Evolutionary conservation across 257 asterid genomes (phyloP), one percentile per base, ranked within the genome.

Genomic region (Capsicum chinense): DNA sequence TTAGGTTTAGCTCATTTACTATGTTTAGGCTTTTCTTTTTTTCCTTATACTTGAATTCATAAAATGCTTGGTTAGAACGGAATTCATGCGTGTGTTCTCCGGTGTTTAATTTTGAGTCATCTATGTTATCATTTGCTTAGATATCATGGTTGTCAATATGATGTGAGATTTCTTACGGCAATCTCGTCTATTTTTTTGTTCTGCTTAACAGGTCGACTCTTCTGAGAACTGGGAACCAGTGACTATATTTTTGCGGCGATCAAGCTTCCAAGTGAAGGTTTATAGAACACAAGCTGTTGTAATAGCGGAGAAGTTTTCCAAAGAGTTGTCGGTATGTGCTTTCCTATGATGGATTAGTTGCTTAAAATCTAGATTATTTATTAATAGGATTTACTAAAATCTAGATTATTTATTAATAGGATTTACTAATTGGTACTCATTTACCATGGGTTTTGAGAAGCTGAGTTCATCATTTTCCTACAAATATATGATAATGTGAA

Each of bases 141-240:
- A 26, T 54, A 26, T 78, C 82, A 26, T 78, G 82, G 64, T 5
- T 78, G 81, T 76, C 64, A 52, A 26, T 76, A 50, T 56, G 50
- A 56, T 52, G 82, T 78, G 9, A 54, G 50, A 78, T 54, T 39
- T 54, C 33, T 78, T 64, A 54, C 78, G 52, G 56, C 56, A 26
- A 74, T 57, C 79, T 39, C 74, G 21, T 62, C 71, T 21, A 16
- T 33, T 7, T 56, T 39, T 62, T 73, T 10, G 81, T 85, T 66
- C 83, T 83, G 64, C 84, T 83, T 78, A 84, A 87, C 97, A 95
- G 97, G 85, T 92, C 39, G 96, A 90, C 85, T 83, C 97, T 78
- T 88, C 97, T 83, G 98, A 96, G 91, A 90, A 90, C 73, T 97
- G 98, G 98, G 98, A 93, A 91, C 92, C 88, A 8, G 89, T 95